Conservation (phyloP, 805 yeast genomes). For the Yarrowia keelungensis region DNA sequence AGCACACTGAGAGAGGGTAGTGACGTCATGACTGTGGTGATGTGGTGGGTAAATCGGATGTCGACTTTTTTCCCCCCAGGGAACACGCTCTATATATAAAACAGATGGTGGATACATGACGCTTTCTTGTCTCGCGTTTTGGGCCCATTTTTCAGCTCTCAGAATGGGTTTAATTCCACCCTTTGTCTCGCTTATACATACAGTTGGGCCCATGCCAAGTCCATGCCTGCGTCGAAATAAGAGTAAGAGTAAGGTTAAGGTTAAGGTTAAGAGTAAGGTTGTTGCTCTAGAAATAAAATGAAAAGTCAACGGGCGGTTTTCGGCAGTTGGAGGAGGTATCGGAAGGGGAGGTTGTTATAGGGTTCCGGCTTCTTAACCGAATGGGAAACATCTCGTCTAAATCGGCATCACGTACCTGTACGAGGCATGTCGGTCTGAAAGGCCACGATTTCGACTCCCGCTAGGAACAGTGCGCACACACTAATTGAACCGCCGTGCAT, state of each 20-base stretch:
- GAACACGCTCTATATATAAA: background rate
- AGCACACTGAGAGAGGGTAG: conserved; percentile 17
- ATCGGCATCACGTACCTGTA: too few species aligned
- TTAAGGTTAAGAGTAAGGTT: background rate
- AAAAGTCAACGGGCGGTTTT: background rate
- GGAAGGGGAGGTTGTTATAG: too few species aligned
- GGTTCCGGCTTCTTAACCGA: too few species aligned
- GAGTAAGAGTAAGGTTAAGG: background rate
- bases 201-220: background rate
- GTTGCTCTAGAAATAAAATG: conserved; percentile 25
- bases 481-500: too few species aligned
- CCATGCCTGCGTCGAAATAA: conserved; percentile 21
- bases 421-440: too few species aligned
- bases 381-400: too few species aligned
- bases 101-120: conserved; percentile 31
- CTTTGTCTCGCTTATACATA: conserved; percentile 36
- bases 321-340: background rate
- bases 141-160: conserved; percentile 12
- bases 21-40: conserved; percentile 9
- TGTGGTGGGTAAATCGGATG: background rate
- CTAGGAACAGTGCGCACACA: too few species aligned
- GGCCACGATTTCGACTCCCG: too few species aligned
- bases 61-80: background rate
- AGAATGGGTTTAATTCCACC: conserved; percentile 15
- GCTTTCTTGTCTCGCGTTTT: conserved; percentile 21